Conservation (phyloP, 371 early-diverging fungal species). For the Rhizopus arrhizus region DNA sequence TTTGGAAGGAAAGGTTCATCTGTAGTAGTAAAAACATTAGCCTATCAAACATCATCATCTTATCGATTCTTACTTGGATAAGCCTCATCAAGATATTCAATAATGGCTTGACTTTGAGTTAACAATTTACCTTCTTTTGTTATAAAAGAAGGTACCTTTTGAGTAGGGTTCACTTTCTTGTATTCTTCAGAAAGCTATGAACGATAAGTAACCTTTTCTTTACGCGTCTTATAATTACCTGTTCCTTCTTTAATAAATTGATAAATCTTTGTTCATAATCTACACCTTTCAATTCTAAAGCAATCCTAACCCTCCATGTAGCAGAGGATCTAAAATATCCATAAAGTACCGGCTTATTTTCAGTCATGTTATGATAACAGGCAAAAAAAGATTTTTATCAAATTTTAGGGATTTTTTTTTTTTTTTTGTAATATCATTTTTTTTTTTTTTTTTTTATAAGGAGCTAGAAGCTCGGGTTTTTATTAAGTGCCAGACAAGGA, state of each 20-base stretch:
- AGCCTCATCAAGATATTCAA: constrained; percentile 88
- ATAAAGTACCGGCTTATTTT: constrained; percentile 60
- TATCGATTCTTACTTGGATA: constrained; percentile 49
- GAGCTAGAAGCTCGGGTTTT: too few relatives aligned
- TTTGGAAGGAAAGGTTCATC: constrained; percentile 74
- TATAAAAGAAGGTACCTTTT: constrained; percentile 72
- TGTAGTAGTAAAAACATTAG: constrained; percentile 2
- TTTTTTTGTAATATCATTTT: too few relatives aligned
- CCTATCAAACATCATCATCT: too few relatives aligned
- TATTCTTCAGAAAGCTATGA: constrained; percentile 57
- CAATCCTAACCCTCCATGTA: constrained; percentile 77
- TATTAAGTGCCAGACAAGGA: too few relatives aligned
- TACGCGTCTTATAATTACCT: constrained; percentile 41
- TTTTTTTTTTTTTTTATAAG: too few relatives aligned
- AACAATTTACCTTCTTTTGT: constrained; percentile 59
- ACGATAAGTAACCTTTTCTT: too few relatives aligned
- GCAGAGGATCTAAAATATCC: constrained; percentile 77
- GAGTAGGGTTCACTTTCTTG: constrained; percentile 63
- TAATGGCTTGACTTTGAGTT: constrained; percentile 77
- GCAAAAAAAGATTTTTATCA: too few relatives aligned
- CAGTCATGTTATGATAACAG: neutral
- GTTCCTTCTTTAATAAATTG: constrained; percentile 73
- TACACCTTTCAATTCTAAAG: constrained; percentile 74
- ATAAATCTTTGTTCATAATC: constrained; percentile 64
- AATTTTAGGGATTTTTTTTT: too few relatives aligned